phyloP scores from a whole-genome alignment of 2,329 filamentous ascomycete species.

The Ceratocystis papillata region DNA sequence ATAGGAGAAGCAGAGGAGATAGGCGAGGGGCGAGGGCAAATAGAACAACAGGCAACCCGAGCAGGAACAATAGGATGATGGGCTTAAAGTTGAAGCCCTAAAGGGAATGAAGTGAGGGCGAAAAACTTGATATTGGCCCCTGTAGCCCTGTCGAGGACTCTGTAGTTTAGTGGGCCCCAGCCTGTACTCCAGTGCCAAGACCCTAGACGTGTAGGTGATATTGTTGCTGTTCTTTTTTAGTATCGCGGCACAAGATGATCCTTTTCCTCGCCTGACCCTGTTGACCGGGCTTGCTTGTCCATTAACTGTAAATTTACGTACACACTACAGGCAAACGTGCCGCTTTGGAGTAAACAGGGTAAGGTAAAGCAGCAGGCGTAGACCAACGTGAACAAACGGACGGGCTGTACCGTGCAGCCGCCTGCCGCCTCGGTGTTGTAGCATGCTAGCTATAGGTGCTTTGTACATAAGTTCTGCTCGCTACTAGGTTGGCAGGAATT shows the following conservation, averaged over 20 bases:
- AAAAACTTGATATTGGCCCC: too few species aligned
- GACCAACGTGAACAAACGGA: not conserved
- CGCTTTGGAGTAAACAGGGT: not conserved
- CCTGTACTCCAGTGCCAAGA: too few species aligned
- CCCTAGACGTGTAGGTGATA: too few species aligned
- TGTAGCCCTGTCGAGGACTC: too few species aligned
- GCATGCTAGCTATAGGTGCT: not conserved
- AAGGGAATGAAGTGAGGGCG: too few species aligned
- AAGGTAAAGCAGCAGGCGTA: not conserved
- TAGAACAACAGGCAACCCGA: too few species aligned
- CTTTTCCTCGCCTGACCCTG: too few species aligned
- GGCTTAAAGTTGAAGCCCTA: not conserved
- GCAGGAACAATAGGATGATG: not conserved
- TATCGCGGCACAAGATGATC: too few species aligned
- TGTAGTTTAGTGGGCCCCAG: too few species aligned
- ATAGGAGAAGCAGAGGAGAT: not conserved
- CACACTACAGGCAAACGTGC: not conserved
- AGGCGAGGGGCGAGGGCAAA: not conserved
- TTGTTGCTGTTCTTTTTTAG: too few species aligned
- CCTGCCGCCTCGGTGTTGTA: not conserved
- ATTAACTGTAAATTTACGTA: too few species aligned
- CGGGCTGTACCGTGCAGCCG: conserved; percentile 5
- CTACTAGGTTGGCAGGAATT: not conserved
- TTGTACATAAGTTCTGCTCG: not conserved
- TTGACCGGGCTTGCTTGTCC: too few species aligned